Percentiles rank a stretch among this genome's conserved stretches.
Evolutionary conservation across 345 rosid species (phyloP).

Genomic region (Carallia pectinifolia): DNA sequence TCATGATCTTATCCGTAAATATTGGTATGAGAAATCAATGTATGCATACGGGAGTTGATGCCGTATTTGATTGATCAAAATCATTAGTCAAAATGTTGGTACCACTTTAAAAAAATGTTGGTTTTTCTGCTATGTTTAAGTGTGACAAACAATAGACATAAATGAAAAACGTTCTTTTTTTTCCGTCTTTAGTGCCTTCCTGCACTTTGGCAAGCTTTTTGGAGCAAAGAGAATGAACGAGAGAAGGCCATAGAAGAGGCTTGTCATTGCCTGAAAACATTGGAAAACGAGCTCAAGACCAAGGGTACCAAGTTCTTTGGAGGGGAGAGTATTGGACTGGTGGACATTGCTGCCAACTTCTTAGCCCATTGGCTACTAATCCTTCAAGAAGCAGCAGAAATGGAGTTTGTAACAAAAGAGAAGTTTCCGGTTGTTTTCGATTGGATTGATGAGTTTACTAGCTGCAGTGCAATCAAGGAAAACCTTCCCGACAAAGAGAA

Average conservation of each 20-base stretch:
- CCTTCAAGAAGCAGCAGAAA: constrained; percentile 37
- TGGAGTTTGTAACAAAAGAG: constrained; percentile 42
- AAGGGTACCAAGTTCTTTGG: constrained; percentile 48
- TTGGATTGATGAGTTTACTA: constrained; percentile 38
- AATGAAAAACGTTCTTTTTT: no score
- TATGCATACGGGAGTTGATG: no score
- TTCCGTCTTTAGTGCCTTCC: constrained; percentile 26
- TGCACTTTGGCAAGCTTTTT: constrained; percentile 31
- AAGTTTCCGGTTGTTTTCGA: constrained; percentile 42
- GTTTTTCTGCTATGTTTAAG: no score
- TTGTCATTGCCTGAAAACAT: constrained; percentile 26
- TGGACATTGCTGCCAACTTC: constrained; percentile 52
- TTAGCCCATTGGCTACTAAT: constrained; percentile 39
- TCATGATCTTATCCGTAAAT: no score
- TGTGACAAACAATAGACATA: no score
- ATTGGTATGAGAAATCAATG: no score
- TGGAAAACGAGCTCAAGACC: constrained; percentile 51
- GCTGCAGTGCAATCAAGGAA: constrained; percentile 31
- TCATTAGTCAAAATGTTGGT: no score
- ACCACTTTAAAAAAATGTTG: no score
- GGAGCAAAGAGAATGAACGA: constrained; percentile 31
- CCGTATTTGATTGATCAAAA: no score
- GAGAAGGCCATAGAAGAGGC: constrained; percentile 42
- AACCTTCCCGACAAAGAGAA: constrained; percentile 44
- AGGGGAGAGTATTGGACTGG: constrained; percentile 54